These are phyloP conservation scores for Clarireedia hainanense DNA, from an alignment of 2,329 filamentous ascomycete genomes.

Conservation along the genomic window DNA sequence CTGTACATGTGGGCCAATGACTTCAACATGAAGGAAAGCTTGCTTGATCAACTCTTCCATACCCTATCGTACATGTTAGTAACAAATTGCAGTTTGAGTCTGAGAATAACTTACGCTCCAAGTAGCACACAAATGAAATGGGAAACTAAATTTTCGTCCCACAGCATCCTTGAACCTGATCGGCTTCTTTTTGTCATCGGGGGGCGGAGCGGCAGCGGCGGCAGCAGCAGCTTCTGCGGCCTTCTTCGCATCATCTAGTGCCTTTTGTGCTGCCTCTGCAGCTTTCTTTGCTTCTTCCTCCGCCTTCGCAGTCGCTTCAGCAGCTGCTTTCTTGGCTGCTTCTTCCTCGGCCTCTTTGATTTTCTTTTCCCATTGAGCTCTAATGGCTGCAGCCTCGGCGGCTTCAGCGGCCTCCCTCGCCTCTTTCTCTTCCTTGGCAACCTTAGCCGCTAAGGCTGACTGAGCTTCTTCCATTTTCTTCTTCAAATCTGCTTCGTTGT, in stretches of 20 bases:
- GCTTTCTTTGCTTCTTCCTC: constrained; percentile 36
- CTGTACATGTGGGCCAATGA: constrained; percentile 67
- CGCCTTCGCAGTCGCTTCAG: constrained; percentile 24
- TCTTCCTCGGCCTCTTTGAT: constrained; percentile 26
- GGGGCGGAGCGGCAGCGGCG: constrained; percentile 30
- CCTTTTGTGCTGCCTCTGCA: constrained; percentile 38
- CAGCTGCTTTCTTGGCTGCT: constrained; percentile 21
- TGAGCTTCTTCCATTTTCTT: constrained; percentile 10
- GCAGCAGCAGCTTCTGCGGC: constrained; percentile 15
- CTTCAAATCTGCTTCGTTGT: constrained; percentile 8
- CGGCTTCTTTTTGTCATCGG: constrained; percentile 44
- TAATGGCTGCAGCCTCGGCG: constrained; percentile 33
- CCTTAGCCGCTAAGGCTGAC: constrained; percentile 3
- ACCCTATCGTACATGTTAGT: constrained; percentile 44
- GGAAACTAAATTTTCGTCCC: constrained; percentile 86
- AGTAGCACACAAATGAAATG: constrained; percentile 75
- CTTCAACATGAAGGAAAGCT: constrained; percentile 73
- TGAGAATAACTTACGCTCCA: constrained; percentile 58
- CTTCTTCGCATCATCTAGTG: constrained; percentile 40
- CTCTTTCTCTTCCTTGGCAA: constrained; percentile 23
- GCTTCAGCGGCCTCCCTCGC: constrained; percentile 25
- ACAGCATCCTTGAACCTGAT: constrained; percentile 90
- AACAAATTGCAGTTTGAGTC: constrained; percentile 5
- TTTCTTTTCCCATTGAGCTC: constrained; percentile 39
- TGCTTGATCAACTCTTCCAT: constrained; percentile 84